These are phyloP conservation scores for Aspergillus vadensis DNA, from an alignment of 2,329 filamentous ascomycete genomes.

Conservation along the genomic window DNA sequence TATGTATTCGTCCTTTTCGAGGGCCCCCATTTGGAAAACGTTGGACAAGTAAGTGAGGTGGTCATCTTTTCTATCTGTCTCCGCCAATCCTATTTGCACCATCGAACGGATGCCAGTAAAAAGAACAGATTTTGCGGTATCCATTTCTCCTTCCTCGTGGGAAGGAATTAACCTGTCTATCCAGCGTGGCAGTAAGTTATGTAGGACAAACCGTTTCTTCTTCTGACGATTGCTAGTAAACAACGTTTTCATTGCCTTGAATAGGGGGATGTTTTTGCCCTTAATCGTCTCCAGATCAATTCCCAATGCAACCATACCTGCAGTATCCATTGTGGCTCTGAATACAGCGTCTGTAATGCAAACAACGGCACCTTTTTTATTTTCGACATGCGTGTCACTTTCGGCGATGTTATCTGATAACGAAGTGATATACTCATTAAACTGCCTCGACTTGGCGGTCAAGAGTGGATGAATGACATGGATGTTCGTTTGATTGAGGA, in stretches of 20 bases:
- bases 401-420: too few species aligned
- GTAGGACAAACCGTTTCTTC: not conserved
- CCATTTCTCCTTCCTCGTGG: not conserved
- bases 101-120: too few species aligned
- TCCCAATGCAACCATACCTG: not conserved
- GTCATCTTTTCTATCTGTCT: not conserved
- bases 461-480: not conserved
- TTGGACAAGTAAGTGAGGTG: not conserved
- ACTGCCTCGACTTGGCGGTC: not conserved
- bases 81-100: not conserved
- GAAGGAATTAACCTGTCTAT: not conserved
- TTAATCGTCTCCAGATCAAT: conserved; percentile 1
- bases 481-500: not conserved
- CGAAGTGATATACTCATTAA: not conserved
- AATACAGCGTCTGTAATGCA: not conserved
- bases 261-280: not conserved
- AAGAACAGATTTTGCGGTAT: not conserved
- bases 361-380: not conserved
- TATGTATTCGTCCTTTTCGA: not conserved
- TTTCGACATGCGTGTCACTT: too few species aligned
- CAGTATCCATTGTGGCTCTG: not conserved
- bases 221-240: not conserved
- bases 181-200: conserved; percentile 1
- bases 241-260: not conserved
- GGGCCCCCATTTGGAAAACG: not conserved